Evolutionary conservation across 176 grass and related monocot species (phyloP).

Genomic region (Raddia distichophylla): DNA sequence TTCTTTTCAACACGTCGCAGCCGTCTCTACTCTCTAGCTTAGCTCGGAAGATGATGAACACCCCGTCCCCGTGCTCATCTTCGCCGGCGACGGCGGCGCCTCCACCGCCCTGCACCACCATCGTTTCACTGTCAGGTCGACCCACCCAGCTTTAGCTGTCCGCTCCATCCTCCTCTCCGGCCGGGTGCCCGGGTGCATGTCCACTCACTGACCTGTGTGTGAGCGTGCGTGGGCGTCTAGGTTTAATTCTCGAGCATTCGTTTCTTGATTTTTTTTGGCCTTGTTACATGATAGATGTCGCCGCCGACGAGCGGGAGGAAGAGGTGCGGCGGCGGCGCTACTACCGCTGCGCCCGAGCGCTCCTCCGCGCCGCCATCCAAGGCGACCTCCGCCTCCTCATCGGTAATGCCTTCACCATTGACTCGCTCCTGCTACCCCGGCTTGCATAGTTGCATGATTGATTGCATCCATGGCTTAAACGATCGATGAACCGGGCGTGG

Average conservation of each 20-base stretch:
- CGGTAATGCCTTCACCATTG: background rate
- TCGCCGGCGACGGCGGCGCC: background rate
- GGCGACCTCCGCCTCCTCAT: constrained; percentile 25
- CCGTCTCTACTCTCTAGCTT: too few relatives aligned
- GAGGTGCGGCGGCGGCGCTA: background rate
- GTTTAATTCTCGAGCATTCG: background rate
- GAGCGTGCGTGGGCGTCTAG: too few relatives aligned
- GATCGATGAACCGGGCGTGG: background rate
- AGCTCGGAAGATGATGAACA: too few relatives aligned
- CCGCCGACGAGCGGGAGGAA: background rate
- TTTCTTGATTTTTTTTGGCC: background rate
- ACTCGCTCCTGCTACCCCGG: background rate
- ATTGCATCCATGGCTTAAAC: background rate
- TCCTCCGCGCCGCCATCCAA: constrained; percentile 24
- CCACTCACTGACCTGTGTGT: too few relatives aligned
- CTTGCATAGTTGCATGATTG: background rate
- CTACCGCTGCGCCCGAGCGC: background rate
- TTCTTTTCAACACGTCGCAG: too few relatives aligned
- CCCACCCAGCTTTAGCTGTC: too few relatives aligned
- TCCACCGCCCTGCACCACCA: background rate
- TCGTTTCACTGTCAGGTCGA: background rate
- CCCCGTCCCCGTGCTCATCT: background rate
- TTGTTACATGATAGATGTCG: background rate
- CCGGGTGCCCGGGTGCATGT: background rate
- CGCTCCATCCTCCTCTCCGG: background rate